These are phyloP conservation scores for Imleria badia DNA, from an alignment of 768 basidiomycete species.

Conservation along the genomic window DNA sequence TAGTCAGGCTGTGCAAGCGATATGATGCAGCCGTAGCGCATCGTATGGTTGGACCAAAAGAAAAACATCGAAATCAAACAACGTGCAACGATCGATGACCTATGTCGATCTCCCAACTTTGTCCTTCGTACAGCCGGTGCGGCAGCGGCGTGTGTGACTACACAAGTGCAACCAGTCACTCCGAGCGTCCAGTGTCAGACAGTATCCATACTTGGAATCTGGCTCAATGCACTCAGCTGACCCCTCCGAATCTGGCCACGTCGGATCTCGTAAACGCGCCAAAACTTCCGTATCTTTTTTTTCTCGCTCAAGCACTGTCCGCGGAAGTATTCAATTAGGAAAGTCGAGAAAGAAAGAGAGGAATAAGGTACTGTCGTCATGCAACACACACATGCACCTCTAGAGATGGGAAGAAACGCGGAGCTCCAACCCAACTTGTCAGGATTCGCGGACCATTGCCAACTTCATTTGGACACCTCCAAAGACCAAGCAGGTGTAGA, in stretches of 20 bases:
- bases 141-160: background rate
- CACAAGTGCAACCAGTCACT: background rate
- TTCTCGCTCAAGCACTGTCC: background rate
- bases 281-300: background rate
- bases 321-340: constrained; percentile 4
- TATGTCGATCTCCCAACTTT: background rate
- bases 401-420: constrained; percentile 11
- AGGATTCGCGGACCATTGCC: background rate
- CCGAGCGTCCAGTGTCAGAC: background rate
- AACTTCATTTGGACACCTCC: background rate
- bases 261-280: constrained; percentile 8
- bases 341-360: background rate
- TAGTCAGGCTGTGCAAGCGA: background rate
- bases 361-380: constrained; percentile 15
- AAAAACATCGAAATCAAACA: background rate
- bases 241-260: background rate
- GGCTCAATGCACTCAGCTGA: constrained; percentile 2
- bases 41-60: background rate
- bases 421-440: background rate
- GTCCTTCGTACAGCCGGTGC: background rate
- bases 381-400: background rate
- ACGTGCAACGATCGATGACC: background rate
- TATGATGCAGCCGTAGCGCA: background rate
- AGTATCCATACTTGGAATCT: background rate
- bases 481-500: background rate